A percentile compares a stretch with the other conserved stretches of the same genome.
These are phyloP conservation scores for Chlamydomonas incerta DNA, from an alignment of 139 green algal species.

Conservation along the genomic window DNA sequence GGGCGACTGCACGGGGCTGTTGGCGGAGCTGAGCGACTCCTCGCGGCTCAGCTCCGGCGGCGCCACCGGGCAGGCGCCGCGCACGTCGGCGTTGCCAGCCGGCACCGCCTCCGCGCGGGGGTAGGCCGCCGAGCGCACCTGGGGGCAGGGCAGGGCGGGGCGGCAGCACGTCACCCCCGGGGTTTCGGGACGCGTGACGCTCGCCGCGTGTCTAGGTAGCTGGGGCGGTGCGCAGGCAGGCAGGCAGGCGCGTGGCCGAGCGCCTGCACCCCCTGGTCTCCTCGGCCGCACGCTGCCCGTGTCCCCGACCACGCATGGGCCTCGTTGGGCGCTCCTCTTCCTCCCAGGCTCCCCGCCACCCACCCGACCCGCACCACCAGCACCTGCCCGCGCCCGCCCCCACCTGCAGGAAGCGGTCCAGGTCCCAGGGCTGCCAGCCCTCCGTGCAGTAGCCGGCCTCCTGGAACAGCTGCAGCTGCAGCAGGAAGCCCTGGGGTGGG, in stretches of 20 bases:
- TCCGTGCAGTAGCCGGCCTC: slow-evolving; percentile 17
- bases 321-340: too few relatives aligned
- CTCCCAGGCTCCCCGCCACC: too few relatives aligned
- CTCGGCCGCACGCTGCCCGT: too few relatives aligned
- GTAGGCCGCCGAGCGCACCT: background rate
- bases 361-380: too few relatives aligned
- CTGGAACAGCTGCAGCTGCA: slow-evolving; percentile 54
- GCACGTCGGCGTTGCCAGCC: background rate
- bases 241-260: too few relatives aligned
- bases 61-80: slow-evolving; percentile 4
- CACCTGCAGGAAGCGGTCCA: slow-evolving; percentile 36
- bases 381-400: too few relatives aligned
- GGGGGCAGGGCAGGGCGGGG: background rate
- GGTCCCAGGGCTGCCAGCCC: slow-evolving; percentile 31
- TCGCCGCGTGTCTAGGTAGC: too few relatives aligned
- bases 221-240: too few relatives aligned
- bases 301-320: too few relatives aligned
- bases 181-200: too few relatives aligned
- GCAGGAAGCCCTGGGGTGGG: slow-evolving; percentile 32
- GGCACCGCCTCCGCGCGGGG: background rate
- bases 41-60: slow-evolving; percentile 12
- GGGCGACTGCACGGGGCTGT: background rate
- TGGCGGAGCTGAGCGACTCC: background rate
- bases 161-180: background rate
- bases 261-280: too few relatives aligned